Evolutionary conservation across 495 filamentous ascomycete genomes (phyloP), one percentile per base, ranked within the genome.

Genomic region (Talaromyces thailandensis): DNA sequence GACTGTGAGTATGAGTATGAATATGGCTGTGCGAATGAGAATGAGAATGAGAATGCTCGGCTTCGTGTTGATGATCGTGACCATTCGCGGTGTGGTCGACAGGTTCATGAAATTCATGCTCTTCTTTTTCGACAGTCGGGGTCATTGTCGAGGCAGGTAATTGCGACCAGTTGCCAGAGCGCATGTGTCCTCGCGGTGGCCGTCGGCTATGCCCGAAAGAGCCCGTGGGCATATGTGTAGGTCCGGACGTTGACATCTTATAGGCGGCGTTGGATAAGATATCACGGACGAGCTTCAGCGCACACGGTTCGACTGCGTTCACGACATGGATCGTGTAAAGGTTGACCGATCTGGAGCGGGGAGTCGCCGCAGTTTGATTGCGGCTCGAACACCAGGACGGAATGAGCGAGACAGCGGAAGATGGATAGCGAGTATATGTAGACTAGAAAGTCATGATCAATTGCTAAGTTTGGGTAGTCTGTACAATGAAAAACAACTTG

Each of bases 241-340:
- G 69, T 53, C 59, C 68, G 61, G 68, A 69, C 60, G 69, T 68
- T 57, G 74, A 76, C 77, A 80, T 80, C 61, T 28, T 75, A 64
- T 24, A n/a, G n/a, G n/a, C n/a, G n/a, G n/a, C n/a, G n/a, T n/a
- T n/a, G n/a, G n/a, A n/a, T n/a, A n/a, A 21, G 28, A 35, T 57
- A 32, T 29, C 16, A 32, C 55, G 55, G 29, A 35, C 26, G 55
- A 35, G 26, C 26, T 57, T 28, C 21, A 6, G 43, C 23, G 24
- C 43, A 24, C 16, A 60, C 37, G 24, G 23, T 48, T 11, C 58
- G 45, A 60, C 28, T 21, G 26, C 14, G 23, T 24, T 48, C n/a
- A 48, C 18, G 55, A 31, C 55, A 57, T 57, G 26, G 55, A 29
- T 57, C 18, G 55, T 5, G 9, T 16, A 14, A 35, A 32, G 29